Evolutionary conservation across 805 yeast species (phyloP).

Genomic region (Hanseniaspora jakobsenii): DNA sequence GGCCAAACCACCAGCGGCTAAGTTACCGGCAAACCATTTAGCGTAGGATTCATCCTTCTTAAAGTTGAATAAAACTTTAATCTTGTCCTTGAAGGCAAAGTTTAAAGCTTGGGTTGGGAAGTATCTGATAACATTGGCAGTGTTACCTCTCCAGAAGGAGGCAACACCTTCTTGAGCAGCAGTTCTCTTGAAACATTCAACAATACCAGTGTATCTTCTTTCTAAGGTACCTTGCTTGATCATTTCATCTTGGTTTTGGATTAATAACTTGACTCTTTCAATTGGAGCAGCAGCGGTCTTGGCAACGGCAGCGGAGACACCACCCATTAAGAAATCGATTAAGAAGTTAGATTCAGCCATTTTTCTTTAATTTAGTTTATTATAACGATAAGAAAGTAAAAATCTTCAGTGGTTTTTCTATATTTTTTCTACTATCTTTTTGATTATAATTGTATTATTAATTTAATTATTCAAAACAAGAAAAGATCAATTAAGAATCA

Average conservation of each 20-base stretch:
- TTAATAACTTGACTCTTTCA: slow-evolving; percentile 85
- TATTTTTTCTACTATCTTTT: no score
- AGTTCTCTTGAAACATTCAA: slow-evolving; percentile 89
- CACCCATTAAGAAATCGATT: slow-evolving; percentile 85
- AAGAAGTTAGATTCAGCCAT: slow-evolving; percentile 38
- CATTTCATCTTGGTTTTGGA: slow-evolving; percentile 98
- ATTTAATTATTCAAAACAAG: no score
- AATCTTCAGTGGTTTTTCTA: slow-evolving; percentile 10
- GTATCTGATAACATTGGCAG: slow-evolving; percentile 96
- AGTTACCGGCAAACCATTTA: slow-evolving; percentile 93
- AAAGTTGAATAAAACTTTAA: slow-evolving; percentile 91
- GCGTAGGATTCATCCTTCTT: slow-evolving; percentile 90
- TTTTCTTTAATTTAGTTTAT: slow-evolving; percentile 6
- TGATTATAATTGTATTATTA: no score
- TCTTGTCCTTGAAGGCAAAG: slow-evolving; percentile 97
- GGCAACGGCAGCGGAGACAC: slow-evolving; percentile 97
- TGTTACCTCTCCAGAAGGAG: slow-evolving; percentile 99
- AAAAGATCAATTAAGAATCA: no score
- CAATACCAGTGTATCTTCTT: slow-evolving; percentile 76
- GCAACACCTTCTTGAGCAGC: slow-evolving; percentile 83
- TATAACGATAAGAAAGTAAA: no score
- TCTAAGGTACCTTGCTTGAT: slow-evolving; percentile 92
- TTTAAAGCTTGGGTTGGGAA: slow-evolving; percentile 98
- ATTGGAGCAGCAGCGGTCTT: slow-evolving; percentile 97
- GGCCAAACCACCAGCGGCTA: slow-evolving; percentile 97